Evolutionary conservation across 345 rosid genomes (phyloP).

Genomic region (Pugionium dolabratum): DNA sequence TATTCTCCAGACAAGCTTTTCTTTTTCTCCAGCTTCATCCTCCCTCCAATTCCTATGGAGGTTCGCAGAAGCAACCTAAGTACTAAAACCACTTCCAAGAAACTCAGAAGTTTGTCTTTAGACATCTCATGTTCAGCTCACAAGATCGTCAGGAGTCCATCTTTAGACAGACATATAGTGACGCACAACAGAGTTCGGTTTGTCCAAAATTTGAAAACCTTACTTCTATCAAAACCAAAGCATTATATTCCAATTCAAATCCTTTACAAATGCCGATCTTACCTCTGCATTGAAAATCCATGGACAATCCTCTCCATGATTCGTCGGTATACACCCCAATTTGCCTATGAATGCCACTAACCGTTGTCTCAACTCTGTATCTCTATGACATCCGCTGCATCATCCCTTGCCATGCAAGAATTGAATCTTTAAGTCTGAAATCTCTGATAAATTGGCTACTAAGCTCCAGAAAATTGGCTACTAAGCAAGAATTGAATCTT

Average conservation of each 20-base stretch:
- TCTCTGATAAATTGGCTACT: conserved; percentile 56
- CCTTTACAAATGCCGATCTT: conserved; percentile 71
- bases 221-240: conserved; percentile 82
- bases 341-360: conserved; percentile 79
- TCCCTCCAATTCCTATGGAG: conserved; percentile 32
- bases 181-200: conserved; percentile 69
- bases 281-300: conserved; percentile 59
- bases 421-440: conserved; percentile 50
- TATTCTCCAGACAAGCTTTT: conserved; percentile 42
- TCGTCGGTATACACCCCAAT: conserved; percentile 60
- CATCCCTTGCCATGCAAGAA: conserved; percentile 60
- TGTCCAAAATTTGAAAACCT: conserved; percentile 73
- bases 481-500: conserved; percentile 36
- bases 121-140: conserved; percentile 50
- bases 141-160: conserved; percentile 65
- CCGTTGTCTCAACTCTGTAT: conserved; percentile 43
- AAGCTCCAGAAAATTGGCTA: conserved; percentile 70
- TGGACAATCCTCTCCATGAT: conserved; percentile 68
- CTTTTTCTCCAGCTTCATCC: conserved; percentile 44
- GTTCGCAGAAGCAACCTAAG: conserved; percentile 11
- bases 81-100: conserved; percentile 32
- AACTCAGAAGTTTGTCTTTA: conserved; percentile 27
- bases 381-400: background rate
- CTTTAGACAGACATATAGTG: conserved; percentile 71
- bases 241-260: conserved; percentile 69